Evolutionary conservation across 805 yeast species (phyloP), one percentile per base, ranked within the genome.

Genomic region (Starmerella scarabaei): DNA sequence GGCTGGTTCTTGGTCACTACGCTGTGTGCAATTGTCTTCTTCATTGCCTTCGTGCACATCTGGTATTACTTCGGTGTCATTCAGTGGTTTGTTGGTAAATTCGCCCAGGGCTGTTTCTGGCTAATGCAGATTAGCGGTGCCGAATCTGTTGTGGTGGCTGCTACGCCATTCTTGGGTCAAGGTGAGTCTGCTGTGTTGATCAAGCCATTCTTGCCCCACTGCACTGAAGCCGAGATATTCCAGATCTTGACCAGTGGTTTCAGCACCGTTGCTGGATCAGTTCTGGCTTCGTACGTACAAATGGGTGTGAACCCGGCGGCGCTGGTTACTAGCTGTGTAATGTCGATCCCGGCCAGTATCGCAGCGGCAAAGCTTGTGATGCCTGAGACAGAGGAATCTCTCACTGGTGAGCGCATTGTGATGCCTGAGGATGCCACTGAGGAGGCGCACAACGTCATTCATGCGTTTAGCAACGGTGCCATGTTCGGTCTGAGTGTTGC

Each of bases 321-420:
- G 5, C 63, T 75, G 52, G 72, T 74, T 15, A 69, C 77, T n/a
- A 69, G 77, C 21, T 75, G 80, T 63, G 75, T 75, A 38, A 74
- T 74, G 80, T 73, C 79, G 2, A 73, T 74, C 53, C 80, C 80
- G 5, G 76, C 76, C 29, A 68, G 77, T 6, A 59, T 74, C 43
- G 77, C 78, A 3, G 70, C 73, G 18, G 69, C 78, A 14, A 74
- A 74, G 51, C 62, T 74, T 45, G 66, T 80, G 53, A 61, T 58
- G 46, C 80, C 80, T 14, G 80, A 74, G 51, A 65, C 69, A 4
- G 79, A 74, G 45, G 67, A 62, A 45, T 65, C 79, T 3, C 48
- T 73, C 34, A 67, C 78, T 21, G 54, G 63, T 35, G 73, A 75
- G 23, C 61, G 59, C 37, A 63, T 67, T 18, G 64, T 66, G n/a